Evolutionary conservation across 1,284 basidiomycete genomes (phyloP), one percentile per base, ranked within the genome.

Genomic region (Pseudomicrostroma phylloplanum): DNA sequence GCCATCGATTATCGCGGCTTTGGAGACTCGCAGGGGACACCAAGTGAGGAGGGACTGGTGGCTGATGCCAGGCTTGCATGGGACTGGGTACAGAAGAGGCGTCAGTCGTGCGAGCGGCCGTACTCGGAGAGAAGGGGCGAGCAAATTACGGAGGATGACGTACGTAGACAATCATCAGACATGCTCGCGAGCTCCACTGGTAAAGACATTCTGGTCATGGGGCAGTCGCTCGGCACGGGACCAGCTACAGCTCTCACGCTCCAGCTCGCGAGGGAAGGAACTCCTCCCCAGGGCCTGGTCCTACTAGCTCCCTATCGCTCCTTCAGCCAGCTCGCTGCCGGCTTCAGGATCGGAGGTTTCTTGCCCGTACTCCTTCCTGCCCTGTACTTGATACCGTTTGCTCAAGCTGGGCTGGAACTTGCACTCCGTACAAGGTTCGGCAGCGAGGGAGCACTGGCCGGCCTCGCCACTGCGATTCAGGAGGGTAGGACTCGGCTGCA

Each of bases 1-100:
- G 87, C 86, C 0, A 86, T 91, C 53, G 92, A 96, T 80, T 94
- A 94, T 76, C 86, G 91, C n/a, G 93, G 93, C 0, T 97, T 89
- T 71, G 93, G 83, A 0, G 92, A 97, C 76, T 92, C 90, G 60
- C 84, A 85, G 0, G 91, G 92, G 0, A 79, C 25, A 1, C 92
- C 92, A 0, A 86, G 84, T 11, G 88, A 93, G 76, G 79, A 80
- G 13, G 94, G 92, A 0, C 81, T 96, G 0, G 79, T 85, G 0
- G 80, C 80, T 2, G 94, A 97, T 74, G 91, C 90, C 1, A 82
- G 86, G 26, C 84, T 90, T 0, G 89, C 88, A 0, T 96, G 87
- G 84, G 85, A 90, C 69, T 94, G 88, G 87, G 80, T 91, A 6
- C 76, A 86, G 19, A 42, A 42, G 56, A 60, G 40, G 49, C 48